phyloP scores from a whole-genome alignment of 2,329 filamentous ascomycete genomes.

The Alternaria metachromatica region DNA sequence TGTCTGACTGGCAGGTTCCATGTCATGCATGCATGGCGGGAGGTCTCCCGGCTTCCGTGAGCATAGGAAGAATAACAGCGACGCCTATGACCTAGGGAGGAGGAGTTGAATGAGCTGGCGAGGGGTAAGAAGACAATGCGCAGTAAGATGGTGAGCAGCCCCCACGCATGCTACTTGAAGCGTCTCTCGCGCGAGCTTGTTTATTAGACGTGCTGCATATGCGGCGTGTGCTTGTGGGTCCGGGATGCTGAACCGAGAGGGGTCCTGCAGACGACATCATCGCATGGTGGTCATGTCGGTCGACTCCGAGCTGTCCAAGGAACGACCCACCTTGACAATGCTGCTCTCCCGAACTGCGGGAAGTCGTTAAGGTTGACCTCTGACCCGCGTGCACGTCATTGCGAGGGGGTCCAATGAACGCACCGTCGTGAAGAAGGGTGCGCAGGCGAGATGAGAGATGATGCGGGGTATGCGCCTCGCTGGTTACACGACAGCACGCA shows the following conservation, averaged over 20 bases:
- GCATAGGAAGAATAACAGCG: slow-evolving; percentile 5
- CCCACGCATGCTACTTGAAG: slow-evolving; percentile 14
- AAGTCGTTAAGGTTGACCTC: slow-evolving; percentile 19
- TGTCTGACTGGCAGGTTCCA: not conserved
- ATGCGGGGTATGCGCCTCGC: slow-evolving; percentile 30
- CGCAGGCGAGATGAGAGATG: slow-evolving; percentile 16
- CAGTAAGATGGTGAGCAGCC: slow-evolving; percentile 5
- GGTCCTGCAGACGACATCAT: slow-evolving; percentile 8
- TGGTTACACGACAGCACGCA: slow-evolving; percentile 15
- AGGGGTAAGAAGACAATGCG: slow-evolving; percentile 16
- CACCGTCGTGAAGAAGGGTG: slow-evolving; percentile 12
- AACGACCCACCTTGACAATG: slow-evolving; percentile 3
- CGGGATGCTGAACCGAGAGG: slow-evolving; percentile 13
- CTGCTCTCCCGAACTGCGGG: slow-evolving; percentile 18
- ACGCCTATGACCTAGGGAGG: slow-evolving; percentile 21
- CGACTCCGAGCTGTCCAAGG: slow-evolving; percentile 3
- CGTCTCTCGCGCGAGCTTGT: slow-evolving; percentile 33
- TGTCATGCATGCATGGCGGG: slow-evolving; percentile 4
- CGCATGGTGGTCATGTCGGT: slow-evolving; percentile 4
- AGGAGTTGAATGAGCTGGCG: slow-evolving; percentile 36
- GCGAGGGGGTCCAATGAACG: slow-evolving; percentile 6
- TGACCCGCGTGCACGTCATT: slow-evolving; percentile 26
- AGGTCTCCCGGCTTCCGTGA: slow-evolving; percentile 1
- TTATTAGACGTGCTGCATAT: slow-evolving; percentile 23
- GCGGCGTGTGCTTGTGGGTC: slow-evolving; percentile 20